phyloP scores from a whole-genome alignment of 2,329 filamentous ascomycete genomes.

The Bertia moriformis region DNA sequence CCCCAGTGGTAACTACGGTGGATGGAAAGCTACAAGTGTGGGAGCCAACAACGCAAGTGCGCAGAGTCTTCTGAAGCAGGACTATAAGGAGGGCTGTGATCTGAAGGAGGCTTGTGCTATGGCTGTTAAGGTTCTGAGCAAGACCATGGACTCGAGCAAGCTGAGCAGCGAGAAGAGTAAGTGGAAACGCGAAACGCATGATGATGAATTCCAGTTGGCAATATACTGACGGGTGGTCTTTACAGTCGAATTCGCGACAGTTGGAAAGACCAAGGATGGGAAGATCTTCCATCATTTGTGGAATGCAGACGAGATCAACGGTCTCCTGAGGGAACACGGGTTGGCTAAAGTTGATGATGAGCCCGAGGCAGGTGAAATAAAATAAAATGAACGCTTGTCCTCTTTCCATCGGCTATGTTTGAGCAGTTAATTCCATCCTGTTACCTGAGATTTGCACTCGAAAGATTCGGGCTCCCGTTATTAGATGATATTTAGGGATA shows the following conservation, averaged over 20 bases:
- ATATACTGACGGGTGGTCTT: conserved; percentile 2
- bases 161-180: conserved; percentile 96
- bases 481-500: too few relatives aligned
- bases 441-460: too few relatives aligned
- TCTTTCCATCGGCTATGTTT: background rate
- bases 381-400: background rate
- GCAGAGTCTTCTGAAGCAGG: conserved; percentile 92
- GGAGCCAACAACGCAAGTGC: conserved; percentile 97
- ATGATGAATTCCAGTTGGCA: too few relatives aligned
- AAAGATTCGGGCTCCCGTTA: too few relatives aligned
- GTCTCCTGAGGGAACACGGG: conserved; percentile 85
- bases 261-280: conserved; percentile 85
- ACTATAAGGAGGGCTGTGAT: conserved; percentile 97
- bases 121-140: conserved; percentile 97
- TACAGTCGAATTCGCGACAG: conserved; percentile 91
- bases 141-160: conserved; percentile 99
- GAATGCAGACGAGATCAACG: conserved; percentile 91
- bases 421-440: too few relatives aligned
- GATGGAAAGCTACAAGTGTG: conserved; percentile 97
- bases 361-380: conserved; percentile 1
- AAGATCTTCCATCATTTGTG: conserved; percentile 98
- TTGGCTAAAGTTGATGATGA: conserved; percentile 63
- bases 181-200: too few relatives aligned
- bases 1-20: conserved; percentile 94
- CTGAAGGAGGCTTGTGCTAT: conserved; percentile 92